Percentiles rank a stretch among this genome's conserved stretches.
phyloP scores from a whole-genome alignment of 805 yeast species.

The Brettanomyces bruxellensis region DNA sequence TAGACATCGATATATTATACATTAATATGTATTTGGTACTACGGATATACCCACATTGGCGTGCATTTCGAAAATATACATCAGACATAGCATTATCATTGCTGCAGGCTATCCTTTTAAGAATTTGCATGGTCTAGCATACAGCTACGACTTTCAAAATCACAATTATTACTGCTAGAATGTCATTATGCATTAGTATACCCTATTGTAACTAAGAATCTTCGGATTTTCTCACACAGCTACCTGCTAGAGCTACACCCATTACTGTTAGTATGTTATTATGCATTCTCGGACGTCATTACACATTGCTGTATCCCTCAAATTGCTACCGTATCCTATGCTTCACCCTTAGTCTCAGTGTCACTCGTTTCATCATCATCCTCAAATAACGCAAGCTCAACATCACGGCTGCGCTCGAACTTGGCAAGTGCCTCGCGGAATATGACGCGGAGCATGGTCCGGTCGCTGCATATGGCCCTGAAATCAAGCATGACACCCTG shows the following conservation, averaged over 20 bases:
- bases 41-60: too few species aligned
- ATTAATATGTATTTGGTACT: too few species aligned
- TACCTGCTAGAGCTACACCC: too few species aligned
- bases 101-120: too few species aligned
- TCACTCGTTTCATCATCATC: not conserved
- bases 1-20: too few species aligned
- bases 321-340: not conserved
- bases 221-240: too few species aligned
- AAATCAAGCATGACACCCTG: slow-evolving; percentile 68
- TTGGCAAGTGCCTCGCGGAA: slow-evolving; percentile 50
- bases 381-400: slow-evolving; percentile 19
- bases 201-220: not conserved
- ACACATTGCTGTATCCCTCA: not conserved
- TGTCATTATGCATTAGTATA: not conserved
- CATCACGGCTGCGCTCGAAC: slow-evolving; percentile 30
- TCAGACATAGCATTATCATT: too few species aligned
- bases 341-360: not conserved
- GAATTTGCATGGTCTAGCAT: too few species aligned
- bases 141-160: too few species aligned
- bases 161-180: too few species aligned
- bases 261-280: not conserved
- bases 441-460: slow-evolving; percentile 36
- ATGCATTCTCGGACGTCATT: not conserved
- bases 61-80: too few species aligned
- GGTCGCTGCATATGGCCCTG: slow-evolving; percentile 50